Evolutionary conservation across 2,329 filamentous ascomycete species (phyloP), one percentile per base, ranked within the genome.

Genomic region (Sordariomycetes sp.): DNA sequence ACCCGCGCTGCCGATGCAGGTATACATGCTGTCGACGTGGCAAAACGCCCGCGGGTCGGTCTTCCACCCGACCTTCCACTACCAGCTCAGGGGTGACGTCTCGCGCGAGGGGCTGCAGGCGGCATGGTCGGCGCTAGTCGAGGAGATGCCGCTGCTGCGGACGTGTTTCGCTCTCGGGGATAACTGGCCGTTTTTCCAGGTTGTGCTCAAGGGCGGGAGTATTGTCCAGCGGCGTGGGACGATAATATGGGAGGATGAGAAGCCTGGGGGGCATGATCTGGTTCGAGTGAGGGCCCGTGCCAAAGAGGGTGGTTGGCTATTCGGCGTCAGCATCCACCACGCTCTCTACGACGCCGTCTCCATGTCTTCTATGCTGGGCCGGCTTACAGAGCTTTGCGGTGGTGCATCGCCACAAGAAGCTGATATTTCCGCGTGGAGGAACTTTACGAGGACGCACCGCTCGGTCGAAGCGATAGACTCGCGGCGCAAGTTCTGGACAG

Each of bases 301-400:
- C 1, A 56, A 61, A 3, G 57, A 61, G 0, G 45, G 61, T 0
- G 60, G 62, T 0, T 70, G 68, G 63, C 48, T 61, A 0, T 57
- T 83, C 3, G 70, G 78, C 2, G 73, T 90, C 5, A 75, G 75
- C 28, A 85, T 96, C 4, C 90, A 96, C 61, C 91, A 97, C 67
- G 87, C 88, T 0, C 74, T 96, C 0, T 97, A 96, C 65, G 92
- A 96, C 67, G 90, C 85, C 6, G 77, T 95, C 59, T 94, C 88
- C 63, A 73, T 96, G 4, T 80, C 84, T 1, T 66, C 77, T 0
- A 70, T 95, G 6, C 72, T 90, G 24, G 65, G 76, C 2, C 65
- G 68, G 1, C 69, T 76, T 28, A 20, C 60, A 2, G 55, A 61
- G 8, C 61, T 70, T 3, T 57, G 66, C 51, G 52, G 15, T 24